Percentiles rank a stretch among this genome's conserved stretches.
Evolutionary conservation across 129 eudicot genomes (phyloP).

Genomic region (Artemisia annua): DNA sequence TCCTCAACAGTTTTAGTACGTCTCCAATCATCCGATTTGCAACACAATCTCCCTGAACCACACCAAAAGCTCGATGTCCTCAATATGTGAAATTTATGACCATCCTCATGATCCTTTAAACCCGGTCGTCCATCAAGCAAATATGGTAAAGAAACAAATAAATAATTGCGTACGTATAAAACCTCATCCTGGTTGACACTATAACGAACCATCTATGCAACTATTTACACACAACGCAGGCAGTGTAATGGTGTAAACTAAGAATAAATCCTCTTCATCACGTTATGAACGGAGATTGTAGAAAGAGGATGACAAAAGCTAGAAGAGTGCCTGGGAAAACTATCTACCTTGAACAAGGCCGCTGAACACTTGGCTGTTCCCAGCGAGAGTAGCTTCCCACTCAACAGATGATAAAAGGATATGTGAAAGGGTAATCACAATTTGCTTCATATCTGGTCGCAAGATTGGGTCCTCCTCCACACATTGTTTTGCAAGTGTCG

Average conservation of each 20-base stretch:
- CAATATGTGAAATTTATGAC: slow-evolving; percentile 76
- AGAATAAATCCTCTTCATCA: slow-evolving; percentile 17
- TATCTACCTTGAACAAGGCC: slow-evolving; percentile 95
- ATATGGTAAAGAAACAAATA: slow-evolving; percentile 28
- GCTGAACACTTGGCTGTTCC: slow-evolving; percentile 91
- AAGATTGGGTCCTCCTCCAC: slow-evolving; percentile 84
- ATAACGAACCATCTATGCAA: slow-evolving; percentile 24
- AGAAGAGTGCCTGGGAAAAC: not conserved
- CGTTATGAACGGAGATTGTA: slow-evolving; percentile 1
- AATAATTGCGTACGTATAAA: slow-evolving; percentile 21
- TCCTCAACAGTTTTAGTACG: slow-evolving; percentile 55
- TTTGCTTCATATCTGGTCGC: slow-evolving; percentile 91
- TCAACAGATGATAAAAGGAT: slow-evolving; percentile 81
- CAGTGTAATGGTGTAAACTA: slow-evolving; percentile 14
- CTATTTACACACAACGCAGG: slow-evolving; percentile 41
- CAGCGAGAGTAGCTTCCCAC: slow-evolving; percentile 99
- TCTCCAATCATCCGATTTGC: slow-evolving; percentile 58
- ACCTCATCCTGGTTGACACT: slow-evolving; percentile 21
- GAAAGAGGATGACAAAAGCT: not conserved
- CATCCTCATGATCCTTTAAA: slow-evolving; percentile 52
- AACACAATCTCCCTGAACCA: slow-evolving; percentile 81
- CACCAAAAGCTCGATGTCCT: slow-evolving; percentile 80
- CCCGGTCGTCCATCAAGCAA: slow-evolving; percentile 38
- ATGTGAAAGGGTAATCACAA: slow-evolving; percentile 87
- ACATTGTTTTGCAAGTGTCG: slow-evolving; percentile 86